Conservation (phyloP, 225 moss, liverwort and hornwort genomes). For the Sphagnum contortum region DNA sequence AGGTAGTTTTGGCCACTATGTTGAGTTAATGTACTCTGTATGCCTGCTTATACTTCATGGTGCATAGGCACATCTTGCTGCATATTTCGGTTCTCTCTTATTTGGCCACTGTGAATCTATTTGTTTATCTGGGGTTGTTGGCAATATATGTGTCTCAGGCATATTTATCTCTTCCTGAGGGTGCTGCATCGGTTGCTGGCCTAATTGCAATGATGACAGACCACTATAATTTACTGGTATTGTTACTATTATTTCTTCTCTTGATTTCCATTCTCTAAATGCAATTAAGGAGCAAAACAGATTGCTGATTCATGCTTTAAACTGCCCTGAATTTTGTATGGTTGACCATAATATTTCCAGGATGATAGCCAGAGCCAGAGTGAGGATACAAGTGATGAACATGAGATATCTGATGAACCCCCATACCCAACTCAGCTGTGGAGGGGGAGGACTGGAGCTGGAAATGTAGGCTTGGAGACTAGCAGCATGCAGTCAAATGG, state of each 20-base stretch:
- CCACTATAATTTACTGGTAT: constrained; percentile 87
- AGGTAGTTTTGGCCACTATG: constrained; percentile 27
- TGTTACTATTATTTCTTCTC: background rate
- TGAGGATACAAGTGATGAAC: constrained; percentile 74
- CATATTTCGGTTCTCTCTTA: too few relatives aligned
- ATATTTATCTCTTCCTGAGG: constrained; percentile 89
- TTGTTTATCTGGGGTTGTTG: background rate
- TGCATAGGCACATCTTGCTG: background rate
- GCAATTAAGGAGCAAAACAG: too few relatives aligned
- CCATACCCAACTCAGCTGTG: constrained; percentile 46
- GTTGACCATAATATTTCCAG: constrained; percentile 8
- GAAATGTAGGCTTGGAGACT: constrained; percentile 28
- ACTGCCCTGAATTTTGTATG: background rate
- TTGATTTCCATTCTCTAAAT: background rate
- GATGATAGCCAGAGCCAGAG: constrained; percentile 71
- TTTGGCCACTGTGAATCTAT: background rate
- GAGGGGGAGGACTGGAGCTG: constrained; percentile 34
- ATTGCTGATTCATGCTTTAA: background rate
- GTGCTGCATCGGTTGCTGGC: constrained; percentile 77
- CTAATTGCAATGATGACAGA: constrained; percentile 99
- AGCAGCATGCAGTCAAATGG: constrained; percentile 36
- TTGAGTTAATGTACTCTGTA: background rate
- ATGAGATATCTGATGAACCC: constrained; percentile 54
- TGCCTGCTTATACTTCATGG: background rate
- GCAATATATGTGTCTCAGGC: constrained; percentile 38